Conservation (phyloP, 352 stramenopile species). For the Pythium folliculosum region DNA sequence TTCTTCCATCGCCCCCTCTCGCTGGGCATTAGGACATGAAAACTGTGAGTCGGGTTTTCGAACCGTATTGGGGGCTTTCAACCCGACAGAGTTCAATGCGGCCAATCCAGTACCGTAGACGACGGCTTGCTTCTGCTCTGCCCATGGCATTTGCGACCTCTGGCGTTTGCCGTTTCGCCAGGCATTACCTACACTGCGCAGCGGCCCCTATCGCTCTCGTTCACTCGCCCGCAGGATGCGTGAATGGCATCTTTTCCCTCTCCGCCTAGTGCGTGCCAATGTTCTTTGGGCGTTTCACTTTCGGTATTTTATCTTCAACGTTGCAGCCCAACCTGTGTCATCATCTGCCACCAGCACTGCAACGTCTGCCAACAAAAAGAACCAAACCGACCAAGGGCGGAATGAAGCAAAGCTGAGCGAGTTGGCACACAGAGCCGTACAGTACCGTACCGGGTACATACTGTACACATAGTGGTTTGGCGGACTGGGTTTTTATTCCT, state of each 20-base stretch:
- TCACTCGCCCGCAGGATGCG: neutral
- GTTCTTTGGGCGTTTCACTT: slow-evolving; percentile 8
- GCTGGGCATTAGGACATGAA: too few relatives aligned
- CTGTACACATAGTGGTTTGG: neutral
- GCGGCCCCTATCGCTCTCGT: neutral
- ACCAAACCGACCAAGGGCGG: neutral
- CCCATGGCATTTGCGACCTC: neutral
- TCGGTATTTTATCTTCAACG: slow-evolving; percentile 12
- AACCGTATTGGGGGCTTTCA: neutral
- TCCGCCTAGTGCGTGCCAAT: slow-evolving; percentile 5
- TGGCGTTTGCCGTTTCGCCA: slow-evolving; percentile 9
- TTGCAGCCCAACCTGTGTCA: neutral
- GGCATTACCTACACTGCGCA: slow-evolving; percentile 11
- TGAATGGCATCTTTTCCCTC: neutral
- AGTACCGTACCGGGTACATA: too few relatives aligned
- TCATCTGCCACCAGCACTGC: neutral
- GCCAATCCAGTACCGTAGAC: neutral
- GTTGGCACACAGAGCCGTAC: neutral
- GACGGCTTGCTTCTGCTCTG: neutral
- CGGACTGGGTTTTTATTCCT: neutral
- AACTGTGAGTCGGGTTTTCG: neutral
- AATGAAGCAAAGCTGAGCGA: neutral
- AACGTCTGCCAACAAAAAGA: slow-evolving; percentile 3
- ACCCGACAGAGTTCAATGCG: neutral
- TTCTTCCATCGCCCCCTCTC: slow-evolving; percentile 7